Base-by-base conservation (phyloP, 768 basidiomycete genomes). In the Phlegmacium glaucopus region DNA sequence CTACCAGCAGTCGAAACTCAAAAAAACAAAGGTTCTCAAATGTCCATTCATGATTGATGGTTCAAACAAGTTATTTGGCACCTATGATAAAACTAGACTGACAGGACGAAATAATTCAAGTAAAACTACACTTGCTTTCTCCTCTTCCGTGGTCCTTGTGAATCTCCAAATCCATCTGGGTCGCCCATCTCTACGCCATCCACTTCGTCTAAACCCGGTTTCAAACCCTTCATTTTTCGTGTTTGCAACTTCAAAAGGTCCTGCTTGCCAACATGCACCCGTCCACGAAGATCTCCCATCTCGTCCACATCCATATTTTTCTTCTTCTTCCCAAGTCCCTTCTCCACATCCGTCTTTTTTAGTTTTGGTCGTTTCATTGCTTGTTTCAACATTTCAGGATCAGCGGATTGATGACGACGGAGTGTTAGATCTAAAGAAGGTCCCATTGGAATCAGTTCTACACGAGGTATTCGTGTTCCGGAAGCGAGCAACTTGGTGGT, bases 301-400 rank as follows among this genome's bases (percentile, higher is more conserved):
- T 90, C 92, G 72, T 99, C 95, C 58, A 93, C 90, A 72, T 93
- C 92, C 67, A 92, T 62, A 62, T 99, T 99, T 81, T 93, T 94
- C 68, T 77, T 80, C 77, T 89, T 90, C 77, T 90, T 90, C n/a
- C 90, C 92, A 9, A 92, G 61, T 0, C 93, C 92, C 63, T 78
- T 83, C 70, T 90, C 91, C 39, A 95, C 70, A 29, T 94, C 90
- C 49, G 76, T 78, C 74, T 95, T 94, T 72, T 87, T 89, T 52
- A 97, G 56, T 73, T 94, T 96, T 12, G 90, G 88, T 49, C 84
- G 75, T 63, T 74, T 87, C 76, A 91, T 77, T 10, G 94, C 90
- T 50, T 76, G 77, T 66, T 90, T 91, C 69, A 85, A 71, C 59
- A 90, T 64, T 57, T 94, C 94, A 11, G 83, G 67, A 61, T 93